Conservation (phyloP, 1,284 basidiomycete species). For the Trichosporon coremiiforme region DNA sequence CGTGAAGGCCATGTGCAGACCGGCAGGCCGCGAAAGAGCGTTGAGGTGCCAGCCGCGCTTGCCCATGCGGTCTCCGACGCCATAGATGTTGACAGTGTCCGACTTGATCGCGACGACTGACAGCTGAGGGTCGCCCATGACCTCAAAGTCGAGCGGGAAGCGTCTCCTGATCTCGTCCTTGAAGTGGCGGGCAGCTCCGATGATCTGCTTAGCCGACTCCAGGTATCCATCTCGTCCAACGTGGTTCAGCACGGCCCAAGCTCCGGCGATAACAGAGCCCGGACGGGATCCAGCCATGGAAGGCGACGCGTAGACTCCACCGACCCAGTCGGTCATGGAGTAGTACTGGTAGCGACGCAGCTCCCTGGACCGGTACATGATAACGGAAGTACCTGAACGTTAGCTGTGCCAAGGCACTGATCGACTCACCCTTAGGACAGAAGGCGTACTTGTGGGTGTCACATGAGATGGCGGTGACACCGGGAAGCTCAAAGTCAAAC, state of each 20-base stretch:
- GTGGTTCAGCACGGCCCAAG: constrained; percentile 94
- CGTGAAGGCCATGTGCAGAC: constrained; percentile 91
- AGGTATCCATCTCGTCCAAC: constrained; percentile 91
- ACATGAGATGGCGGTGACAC: constrained; percentile 86
- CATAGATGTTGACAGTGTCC: constrained; percentile 64
- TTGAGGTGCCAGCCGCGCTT: constrained; percentile 89
- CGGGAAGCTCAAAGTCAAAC: constrained; percentile 87
- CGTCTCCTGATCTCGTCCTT: constrained; percentile 41
- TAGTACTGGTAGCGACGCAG: constrained; percentile 82
- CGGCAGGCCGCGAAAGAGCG: constrained; percentile 74
- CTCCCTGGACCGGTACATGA: constrained; percentile 81
- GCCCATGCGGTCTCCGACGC: constrained; percentile 87
- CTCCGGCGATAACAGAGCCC: constrained; percentile 88
- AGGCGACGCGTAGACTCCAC: constrained; percentile 59
- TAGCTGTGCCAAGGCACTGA: neutral
- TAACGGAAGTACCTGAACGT: constrained; percentile 76
- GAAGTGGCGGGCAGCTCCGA: constrained; percentile 59
- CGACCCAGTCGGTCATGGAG: constrained; percentile 75
- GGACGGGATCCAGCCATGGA: constrained; percentile 87
- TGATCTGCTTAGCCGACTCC: constrained; percentile 81
- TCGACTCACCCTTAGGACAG: constrained; percentile 63
- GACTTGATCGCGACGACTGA: constrained; percentile 88
- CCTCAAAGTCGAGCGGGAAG: constrained; percentile 65
- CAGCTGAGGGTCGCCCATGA: constrained; percentile 85
- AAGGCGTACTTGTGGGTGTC: constrained; percentile 66